Conservation (phyloP, 192 early-diverging fungal genomes). For the Umbelopsis vinacea region DNA sequence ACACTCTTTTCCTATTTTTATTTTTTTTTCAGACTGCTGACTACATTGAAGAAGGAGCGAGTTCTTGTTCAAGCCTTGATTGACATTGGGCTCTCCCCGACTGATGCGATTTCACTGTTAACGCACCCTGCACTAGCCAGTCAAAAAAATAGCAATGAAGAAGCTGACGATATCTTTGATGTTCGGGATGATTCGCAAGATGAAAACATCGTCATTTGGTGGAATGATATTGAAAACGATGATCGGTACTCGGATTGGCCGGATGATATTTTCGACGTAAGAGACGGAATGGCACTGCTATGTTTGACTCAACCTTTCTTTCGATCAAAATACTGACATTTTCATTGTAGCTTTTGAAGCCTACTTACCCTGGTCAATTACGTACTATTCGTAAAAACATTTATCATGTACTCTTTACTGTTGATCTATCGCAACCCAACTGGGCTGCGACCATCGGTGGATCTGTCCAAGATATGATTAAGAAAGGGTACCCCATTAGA, state of each 20-base stretch:
- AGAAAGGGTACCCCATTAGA: conserved; percentile 79
- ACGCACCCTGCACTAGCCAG: conserved; percentile 21
- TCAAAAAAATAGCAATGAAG: conserved; percentile 25
- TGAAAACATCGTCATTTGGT: conserved; percentile 72
- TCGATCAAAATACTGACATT: neutral
- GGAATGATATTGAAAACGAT: conserved; percentile 92
- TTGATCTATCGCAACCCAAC: conserved; percentile 68
- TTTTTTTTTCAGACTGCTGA: conserved; percentile 51
- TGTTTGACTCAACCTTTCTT: neutral
- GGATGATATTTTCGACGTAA: conserved; percentile 50
- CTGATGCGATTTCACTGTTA: conserved; percentile 48
- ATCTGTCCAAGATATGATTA: conserved; percentile 64
- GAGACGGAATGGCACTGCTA: neutral
- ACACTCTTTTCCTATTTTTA: neutral
- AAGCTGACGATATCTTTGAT: conserved; percentile 66
- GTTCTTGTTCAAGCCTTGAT: conserved; percentile 52
- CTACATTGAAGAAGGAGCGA: conserved; percentile 59
- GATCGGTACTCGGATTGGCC: conserved; percentile 74
- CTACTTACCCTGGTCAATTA: conserved; percentile 71
- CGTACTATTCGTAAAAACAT: conserved; percentile 80
- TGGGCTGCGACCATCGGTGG: conserved; percentile 64
- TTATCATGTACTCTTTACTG: conserved; percentile 69
- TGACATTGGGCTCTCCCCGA: conserved; percentile 43
- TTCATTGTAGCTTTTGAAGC: conserved; percentile 55
- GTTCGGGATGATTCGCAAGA: conserved; percentile 66